phyloP scores from a whole-genome alignment of 768 basidiomycete species.

The Rhodosporidiobolus odoratus region DNA sequence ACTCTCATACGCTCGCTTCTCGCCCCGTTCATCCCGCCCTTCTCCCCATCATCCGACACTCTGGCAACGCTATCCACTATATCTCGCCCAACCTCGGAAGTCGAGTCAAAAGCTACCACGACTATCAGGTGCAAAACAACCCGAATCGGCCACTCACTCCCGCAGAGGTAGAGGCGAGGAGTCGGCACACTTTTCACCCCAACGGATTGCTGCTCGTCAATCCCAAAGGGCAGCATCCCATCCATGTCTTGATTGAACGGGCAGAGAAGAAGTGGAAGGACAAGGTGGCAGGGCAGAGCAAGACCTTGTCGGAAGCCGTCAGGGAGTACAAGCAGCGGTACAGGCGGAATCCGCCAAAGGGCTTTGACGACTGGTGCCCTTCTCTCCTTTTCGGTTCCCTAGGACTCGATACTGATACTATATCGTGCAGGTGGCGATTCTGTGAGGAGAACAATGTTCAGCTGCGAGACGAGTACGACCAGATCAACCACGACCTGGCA shows the following conservation, averaged over 20 bases:
- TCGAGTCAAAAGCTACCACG: conserved; percentile 33
- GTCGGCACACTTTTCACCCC: conserved; percentile 37
- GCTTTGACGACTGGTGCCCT: conserved; percentile 82
- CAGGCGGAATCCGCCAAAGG: conserved; percentile 70
- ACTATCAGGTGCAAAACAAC: conserved; percentile 24
- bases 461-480: conserved; percentile 57
- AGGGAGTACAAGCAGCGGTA: conserved; percentile 75
- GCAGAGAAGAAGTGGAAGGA: conserved; percentile 56
- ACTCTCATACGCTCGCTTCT: conserved; percentile 18
- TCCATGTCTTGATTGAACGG: conserved; percentile 50
- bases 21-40: conserved; percentile 28
- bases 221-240: conserved; percentile 48
- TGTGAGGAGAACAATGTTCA: conserved; percentile 52
- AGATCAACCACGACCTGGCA: conserved; percentile 62
- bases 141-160: conserved; percentile 30
- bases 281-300: conserved; percentile 68
- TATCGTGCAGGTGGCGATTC: conserved; percentile 51
- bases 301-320: conserved; percentile 69
- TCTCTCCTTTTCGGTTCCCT: background rate
- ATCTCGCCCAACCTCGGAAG: conserved; percentile 25
- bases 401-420: background rate
- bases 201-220: conserved; percentile 40
- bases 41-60: conserved; percentile 34
- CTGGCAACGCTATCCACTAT: conserved; percentile 22
- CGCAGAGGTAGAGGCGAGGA: conserved; percentile 24